phyloP scores from a whole-genome alignment of 208 protist genomes.

The Trypanosoma cruzi region DNA sequence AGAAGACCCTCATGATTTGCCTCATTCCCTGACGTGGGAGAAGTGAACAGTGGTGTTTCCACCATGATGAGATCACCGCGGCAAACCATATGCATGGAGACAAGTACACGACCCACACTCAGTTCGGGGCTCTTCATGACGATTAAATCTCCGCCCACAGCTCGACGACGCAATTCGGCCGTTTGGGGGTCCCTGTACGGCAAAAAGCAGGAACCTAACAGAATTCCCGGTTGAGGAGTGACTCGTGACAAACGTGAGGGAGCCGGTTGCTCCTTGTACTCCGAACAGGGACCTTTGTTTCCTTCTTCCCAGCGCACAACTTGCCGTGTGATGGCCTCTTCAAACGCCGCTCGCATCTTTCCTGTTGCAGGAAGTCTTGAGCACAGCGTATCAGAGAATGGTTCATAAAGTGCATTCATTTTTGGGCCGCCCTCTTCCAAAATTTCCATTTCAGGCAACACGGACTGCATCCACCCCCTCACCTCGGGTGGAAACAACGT shows the following conservation, averaged over 20 bases:
- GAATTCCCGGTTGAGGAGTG: slow-evolving; percentile 11
- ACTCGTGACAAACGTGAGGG: slow-evolving; percentile 16
- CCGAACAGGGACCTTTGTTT: not conserved
- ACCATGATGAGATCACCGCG: slow-evolving; percentile 21
- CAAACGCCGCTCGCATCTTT: slow-evolving; percentile 1
- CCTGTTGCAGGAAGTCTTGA: slow-evolving; percentile 6
- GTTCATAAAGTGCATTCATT: slow-evolving; percentile 2
- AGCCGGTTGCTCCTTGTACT: slow-evolving; percentile 2
- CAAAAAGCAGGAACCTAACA: slow-evolving; percentile 10
- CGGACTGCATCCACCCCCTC: slow-evolving; percentile 1
- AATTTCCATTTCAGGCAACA: not conserved
- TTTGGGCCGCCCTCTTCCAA: not conserved
- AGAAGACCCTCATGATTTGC: slow-evolving; percentile 1
- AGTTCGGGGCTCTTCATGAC: slow-evolving; percentile 21
- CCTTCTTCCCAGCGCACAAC: slow-evolving; percentile 9
- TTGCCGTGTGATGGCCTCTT: slow-evolving; percentile 14
- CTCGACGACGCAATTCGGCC: slow-evolving; percentile 2
- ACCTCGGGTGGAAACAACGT: slow-evolving; percentile 23
- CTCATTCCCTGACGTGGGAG: not conserved
- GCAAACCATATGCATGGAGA: slow-evolving; percentile 15
- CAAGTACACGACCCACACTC: slow-evolving; percentile 22
- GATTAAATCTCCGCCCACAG: slow-evolving; percentile 5
- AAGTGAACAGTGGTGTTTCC: slow-evolving; percentile 18
- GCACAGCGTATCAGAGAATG: slow-evolving; percentile 9
- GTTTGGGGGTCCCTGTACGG: slow-evolving; percentile 3